These are phyloP conservation scores for Brassica rapa DNA, from an alignment of 345 rosid genomes.

Conservation along the genomic window DNA sequence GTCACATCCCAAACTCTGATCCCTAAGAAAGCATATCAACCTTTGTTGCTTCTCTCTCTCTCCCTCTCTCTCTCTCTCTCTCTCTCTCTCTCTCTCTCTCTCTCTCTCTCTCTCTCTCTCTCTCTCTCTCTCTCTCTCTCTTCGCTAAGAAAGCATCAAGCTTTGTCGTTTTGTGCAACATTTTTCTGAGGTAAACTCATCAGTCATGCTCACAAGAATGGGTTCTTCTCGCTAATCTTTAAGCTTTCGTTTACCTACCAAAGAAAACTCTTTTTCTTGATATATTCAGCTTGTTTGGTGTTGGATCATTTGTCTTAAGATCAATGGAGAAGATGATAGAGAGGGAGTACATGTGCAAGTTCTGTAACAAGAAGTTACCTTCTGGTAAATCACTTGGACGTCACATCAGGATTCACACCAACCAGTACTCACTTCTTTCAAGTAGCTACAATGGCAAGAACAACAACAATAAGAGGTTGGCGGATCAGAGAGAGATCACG, in stretches of 20 bases:
- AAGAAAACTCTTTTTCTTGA: neutral
- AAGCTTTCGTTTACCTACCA: neutral
- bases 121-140: neutral
- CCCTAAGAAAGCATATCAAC: slow-evolving; percentile 35
- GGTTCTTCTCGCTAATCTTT: slow-evolving; percentile 25
- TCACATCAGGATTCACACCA: slow-evolving; percentile 75
- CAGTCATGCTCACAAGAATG: slow-evolving; percentile 9
- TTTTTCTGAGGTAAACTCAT: slow-evolving; percentile 40
- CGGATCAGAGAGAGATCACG: slow-evolving; percentile 41
- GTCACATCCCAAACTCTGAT: slow-evolving; percentile 54
- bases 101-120: no score
- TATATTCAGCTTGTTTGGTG: slow-evolving; percentile 8
- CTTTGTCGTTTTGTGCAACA: slow-evolving; percentile 31
- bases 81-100: no score
- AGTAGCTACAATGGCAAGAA: slow-evolving; percentile 44
- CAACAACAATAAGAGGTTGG: slow-evolving; percentile 43
- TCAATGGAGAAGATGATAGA: slow-evolving; percentile 49
- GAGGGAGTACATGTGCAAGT: slow-evolving; percentile 63
- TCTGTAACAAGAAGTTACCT: slow-evolving; percentile 63
- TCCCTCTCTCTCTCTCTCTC: neutral
- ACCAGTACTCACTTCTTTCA: slow-evolving; percentile 41
- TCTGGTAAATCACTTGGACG: slow-evolving; percentile 88
- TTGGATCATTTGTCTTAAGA: slow-evolving; percentile 41
- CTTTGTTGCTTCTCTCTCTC: slow-evolving; percentile 41
- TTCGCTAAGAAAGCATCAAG: slow-evolving; percentile 16